Evolutionary conservation across 306 rosid genomes (phyloP).

Genomic region (Citrullus mucosospermus): DNA sequence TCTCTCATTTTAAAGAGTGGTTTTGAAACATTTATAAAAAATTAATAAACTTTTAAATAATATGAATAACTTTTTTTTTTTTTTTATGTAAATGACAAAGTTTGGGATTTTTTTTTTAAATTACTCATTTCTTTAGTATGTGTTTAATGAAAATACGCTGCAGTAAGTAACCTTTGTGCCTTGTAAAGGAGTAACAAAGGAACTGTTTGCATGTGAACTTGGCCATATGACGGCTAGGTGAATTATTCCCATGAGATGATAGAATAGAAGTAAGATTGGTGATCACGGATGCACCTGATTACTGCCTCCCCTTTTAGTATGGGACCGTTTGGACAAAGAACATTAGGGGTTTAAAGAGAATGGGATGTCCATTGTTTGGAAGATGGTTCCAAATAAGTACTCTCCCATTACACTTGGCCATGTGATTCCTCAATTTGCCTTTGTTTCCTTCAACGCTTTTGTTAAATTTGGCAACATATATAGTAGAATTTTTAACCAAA

Average conservation of each 20-base stretch:
- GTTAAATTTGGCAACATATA: too few species aligned
- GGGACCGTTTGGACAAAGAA: not conserved
- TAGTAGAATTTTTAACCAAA: too few species aligned
- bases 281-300: not conserved
- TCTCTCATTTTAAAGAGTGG: too few species aligned
- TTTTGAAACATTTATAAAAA: too few species aligned
- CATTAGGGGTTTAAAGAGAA: not conserved
- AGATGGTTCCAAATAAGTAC: not conserved
- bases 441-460: not conserved
- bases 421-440: not conserved
- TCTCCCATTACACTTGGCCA: not conserved
- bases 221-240: not conserved
- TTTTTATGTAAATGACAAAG: too few species aligned
- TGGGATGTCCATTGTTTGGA: not conserved
- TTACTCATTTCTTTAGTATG: not conserved
- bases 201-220: not conserved
- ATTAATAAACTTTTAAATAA: too few species aligned
- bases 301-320: not conserved
- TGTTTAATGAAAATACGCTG: not conserved
- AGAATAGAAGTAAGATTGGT: not conserved
- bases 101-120: too few species aligned
- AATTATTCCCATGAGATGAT: not conserved
- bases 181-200: not conserved
- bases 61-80: too few species aligned
- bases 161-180: not conserved